Evolutionary conservation across 208 protist genomes (phyloP).

Genomic region (Acanthamoeba lenticulata): DNA sequence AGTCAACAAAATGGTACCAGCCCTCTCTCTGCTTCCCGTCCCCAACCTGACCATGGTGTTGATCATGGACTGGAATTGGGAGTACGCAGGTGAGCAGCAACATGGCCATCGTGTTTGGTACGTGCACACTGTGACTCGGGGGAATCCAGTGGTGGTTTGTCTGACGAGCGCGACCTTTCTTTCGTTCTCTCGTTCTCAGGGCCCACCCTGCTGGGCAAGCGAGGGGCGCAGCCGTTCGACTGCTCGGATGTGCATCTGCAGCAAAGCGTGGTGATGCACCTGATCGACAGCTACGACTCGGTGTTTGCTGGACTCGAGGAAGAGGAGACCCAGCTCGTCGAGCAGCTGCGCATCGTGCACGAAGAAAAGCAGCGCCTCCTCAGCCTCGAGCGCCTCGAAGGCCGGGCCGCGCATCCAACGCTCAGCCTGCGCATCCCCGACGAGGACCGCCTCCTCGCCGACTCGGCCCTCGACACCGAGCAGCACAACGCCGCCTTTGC

Average conservation of each 20-base stretch:
- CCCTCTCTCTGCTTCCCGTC: background rate
- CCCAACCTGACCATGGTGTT: background rate
- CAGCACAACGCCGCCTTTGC: too few relatives aligned
- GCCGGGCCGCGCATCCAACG: background rate
- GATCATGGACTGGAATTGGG: background rate
- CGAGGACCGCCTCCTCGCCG: too few relatives aligned
- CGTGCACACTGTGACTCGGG: too few relatives aligned
- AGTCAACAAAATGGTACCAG: constrained; percentile 2
- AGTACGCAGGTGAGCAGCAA: background rate
- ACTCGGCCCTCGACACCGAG: too few relatives aligned
- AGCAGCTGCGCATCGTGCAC: background rate
- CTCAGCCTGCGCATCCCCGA: background rate
- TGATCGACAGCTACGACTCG: background rate
- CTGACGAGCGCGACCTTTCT: background rate
- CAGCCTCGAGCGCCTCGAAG: background rate
- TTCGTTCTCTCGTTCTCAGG: too few relatives aligned
- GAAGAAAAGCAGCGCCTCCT: background rate
- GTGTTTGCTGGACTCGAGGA: background rate
- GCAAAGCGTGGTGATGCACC: background rate
- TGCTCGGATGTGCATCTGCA: background rate
- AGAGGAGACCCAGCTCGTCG: background rate
- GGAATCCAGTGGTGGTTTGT: too few relatives aligned
- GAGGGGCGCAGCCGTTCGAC: background rate
- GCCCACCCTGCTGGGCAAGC: background rate
- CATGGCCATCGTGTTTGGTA: constrained; percentile 7